Evolutionary conservation across 2,329 filamentous ascomycete genomes (phyloP).

Genomic region (Paecilomyces dactylethromorphus): DNA sequence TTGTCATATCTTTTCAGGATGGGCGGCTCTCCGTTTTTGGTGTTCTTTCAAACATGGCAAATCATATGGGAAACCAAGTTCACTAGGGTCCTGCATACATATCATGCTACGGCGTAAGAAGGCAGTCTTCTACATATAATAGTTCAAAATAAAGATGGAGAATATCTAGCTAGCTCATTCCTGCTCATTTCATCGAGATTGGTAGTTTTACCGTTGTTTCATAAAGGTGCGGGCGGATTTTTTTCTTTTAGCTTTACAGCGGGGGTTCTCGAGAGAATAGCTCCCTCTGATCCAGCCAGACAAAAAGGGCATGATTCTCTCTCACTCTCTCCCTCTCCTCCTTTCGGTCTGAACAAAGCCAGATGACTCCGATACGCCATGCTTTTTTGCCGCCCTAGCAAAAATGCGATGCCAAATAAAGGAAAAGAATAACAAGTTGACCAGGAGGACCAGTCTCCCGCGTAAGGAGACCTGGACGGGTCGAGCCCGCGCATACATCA

Average conservation of each 20-base stretch:
- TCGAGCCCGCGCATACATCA: slow-evolving; percentile 13
- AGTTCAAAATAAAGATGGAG: neutral
- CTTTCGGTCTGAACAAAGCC: slow-evolving; percentile 17
- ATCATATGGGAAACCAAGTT: neutral
- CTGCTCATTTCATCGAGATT: slow-evolving; percentile 29
- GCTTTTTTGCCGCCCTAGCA: slow-evolving; percentile 9
- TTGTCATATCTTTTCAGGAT: neutral
- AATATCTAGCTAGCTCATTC: slow-evolving; percentile 9
- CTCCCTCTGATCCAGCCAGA: slow-evolving; percentile 1
- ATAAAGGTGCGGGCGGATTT: slow-evolving; percentile 12
- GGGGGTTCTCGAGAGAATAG: slow-evolving; percentile 2
- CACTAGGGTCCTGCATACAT: neutral
- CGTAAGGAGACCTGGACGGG: neutral
- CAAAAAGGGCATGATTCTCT: slow-evolving; percentile 2
- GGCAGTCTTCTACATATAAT: neutral
- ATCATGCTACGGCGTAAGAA: neutral
- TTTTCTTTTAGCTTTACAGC: slow-evolving; percentile 4
- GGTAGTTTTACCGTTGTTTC: slow-evolving; percentile 18
- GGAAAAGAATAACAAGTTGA: slow-evolving; percentile 1
- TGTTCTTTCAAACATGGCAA: neutral
- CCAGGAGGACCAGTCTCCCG: neutral
- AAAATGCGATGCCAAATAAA: slow-evolving; percentile 9
- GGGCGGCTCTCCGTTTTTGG: neutral
- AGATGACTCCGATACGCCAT: slow-evolving; percentile 30
- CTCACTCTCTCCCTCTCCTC: slow-evolving; percentile 9